Evolutionary conservation across 2,329 filamentous ascomycete genomes (phyloP).

Genomic region (Piedraia hortae): DNA sequence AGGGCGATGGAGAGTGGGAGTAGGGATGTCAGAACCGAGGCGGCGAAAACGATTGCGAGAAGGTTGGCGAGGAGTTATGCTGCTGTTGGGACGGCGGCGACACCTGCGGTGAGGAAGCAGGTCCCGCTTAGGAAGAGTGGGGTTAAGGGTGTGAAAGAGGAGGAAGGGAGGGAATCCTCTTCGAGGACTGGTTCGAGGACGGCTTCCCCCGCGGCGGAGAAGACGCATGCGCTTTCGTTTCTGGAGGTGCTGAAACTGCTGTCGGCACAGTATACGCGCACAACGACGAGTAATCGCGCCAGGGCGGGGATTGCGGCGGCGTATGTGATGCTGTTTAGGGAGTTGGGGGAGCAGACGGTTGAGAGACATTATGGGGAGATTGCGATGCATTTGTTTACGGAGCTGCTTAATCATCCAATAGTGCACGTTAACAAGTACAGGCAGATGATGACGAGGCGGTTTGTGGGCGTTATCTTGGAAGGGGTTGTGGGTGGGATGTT

Average conservation of each 20-base stretch:
- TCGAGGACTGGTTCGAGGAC: too few relatives aligned
- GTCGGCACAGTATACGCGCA: conserved; percentile 51
- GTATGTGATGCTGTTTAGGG: conserved; percentile 55
- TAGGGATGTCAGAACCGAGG: conserved; percentile 52
- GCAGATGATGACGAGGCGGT: conserved; percentile 57
- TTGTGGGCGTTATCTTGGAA: conserved; percentile 59
- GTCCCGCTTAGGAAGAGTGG: conserved; percentile 47
- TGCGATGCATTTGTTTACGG: conserved; percentile 50
- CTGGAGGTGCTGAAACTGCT: conserved; percentile 53
- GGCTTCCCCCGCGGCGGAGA: conserved; percentile 50
- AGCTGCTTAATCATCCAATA: conserved; percentile 48
- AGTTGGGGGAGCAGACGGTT: conserved; percentile 55
- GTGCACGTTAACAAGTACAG: conserved; percentile 71
- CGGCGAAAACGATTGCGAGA: too few relatives aligned
- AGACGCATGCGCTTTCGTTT: conserved; percentile 42
- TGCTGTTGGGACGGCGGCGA: too few relatives aligned
- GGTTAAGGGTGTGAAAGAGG: conserved; percentile 28
- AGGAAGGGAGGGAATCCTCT: conserved; percentile 42
- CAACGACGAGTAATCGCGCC: conserved; percentile 50
- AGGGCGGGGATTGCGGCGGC: conserved; percentile 66
- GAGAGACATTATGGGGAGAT: conserved; percentile 62
- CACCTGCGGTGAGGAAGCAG: too few relatives aligned
- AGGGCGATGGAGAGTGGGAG: conserved; percentile 63
- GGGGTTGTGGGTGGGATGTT: conserved; percentile 61
- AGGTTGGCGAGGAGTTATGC: too few relatives aligned